Evolutionary conservation across 129 eudicot species (phyloP), one percentile per base, ranked within the genome.

Genomic region (Flaveria linearis): DNA sequence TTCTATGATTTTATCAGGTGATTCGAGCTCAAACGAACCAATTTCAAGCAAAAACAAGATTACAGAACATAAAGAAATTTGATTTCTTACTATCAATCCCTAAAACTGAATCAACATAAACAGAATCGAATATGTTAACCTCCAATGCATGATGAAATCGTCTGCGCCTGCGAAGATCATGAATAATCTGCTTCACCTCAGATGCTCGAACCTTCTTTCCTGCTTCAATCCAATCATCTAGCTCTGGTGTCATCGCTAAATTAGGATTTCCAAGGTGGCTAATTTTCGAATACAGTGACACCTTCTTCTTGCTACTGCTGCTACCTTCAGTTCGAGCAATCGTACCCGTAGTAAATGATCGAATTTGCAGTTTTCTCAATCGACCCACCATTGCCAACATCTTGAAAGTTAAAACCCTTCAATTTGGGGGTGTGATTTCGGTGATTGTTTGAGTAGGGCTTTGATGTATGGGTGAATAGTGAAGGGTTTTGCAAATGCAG

Each of bases 241-340:
- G 87, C 85, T 82, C 94, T 16, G 90, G 87, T 0, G 86, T 79
- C 41, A 93, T 81, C 15, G 76, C 86, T 16, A 81, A 62, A 58
- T 30, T 82, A 71, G 96, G 97, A 85, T 79, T 79, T 64, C 98
- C 98, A 57, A 93, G 78, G 0, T 97, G 97, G 71, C 98, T 93
- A 56, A 93, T 85, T 68, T 61, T 85, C 28, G 89, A 78, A 79
- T 90, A 90, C 73, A 93, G 73, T 13, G 88, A 81, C 51, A 9
- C 79, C 76, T 83, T 82, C 49, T 85, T 77, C 47, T 63, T 75
- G 52, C 57, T 70, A 55, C 68, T 70, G 42, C 47, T 68, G n/a
- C 51, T 33, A 69, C 67, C 71, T 50, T 85, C 66, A 73, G 65
- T 71, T 79, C 70, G 77, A 76, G 75, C n/a, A 7, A 87, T 81